A percentile compares a stretch with the other conserved stretches of the same genome.
Conservation (phyloP, 768 basidiomycete species). For the Pleurotus tuber-regium region DNA sequence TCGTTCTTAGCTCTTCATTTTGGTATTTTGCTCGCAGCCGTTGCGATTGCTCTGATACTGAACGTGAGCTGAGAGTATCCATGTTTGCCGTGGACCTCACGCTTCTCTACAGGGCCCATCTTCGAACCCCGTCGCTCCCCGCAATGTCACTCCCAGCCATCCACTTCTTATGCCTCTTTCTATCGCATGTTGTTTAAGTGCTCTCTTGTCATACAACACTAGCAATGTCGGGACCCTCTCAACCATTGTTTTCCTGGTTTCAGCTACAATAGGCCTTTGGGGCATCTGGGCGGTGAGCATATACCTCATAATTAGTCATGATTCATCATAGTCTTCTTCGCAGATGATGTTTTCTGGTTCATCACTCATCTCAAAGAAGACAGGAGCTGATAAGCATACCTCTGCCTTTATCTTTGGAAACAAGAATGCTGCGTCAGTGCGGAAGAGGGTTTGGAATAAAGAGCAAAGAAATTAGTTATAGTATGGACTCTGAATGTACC, state of each 20-base stretch:
- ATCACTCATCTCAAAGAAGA: conserved; percentile 58
- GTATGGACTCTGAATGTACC: too few species aligned
- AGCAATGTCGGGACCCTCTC: conserved; percentile 54
- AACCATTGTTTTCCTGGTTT: conserved; percentile 46
- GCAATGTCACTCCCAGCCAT: conserved; percentile 35
- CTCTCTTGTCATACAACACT: conserved; percentile 68
- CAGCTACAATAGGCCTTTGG: conserved; percentile 55
- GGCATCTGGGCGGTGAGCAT: conserved; percentile 69
- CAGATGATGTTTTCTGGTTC: conserved; percentile 65
- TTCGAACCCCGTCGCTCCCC: conserved; percentile 30
- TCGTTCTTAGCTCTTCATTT: conserved; percentile 66
- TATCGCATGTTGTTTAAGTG: conserved; percentile 47
- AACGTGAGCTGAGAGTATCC: conserved; percentile 41
- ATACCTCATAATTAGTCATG: conserved; percentile 7
- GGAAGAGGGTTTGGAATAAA: conserved; percentile 58
- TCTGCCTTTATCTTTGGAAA: conserved; percentile 81
- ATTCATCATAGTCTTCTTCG: not conserved
- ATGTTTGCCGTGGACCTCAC: conserved; percentile 8
- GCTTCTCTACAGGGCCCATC: conserved; percentile 40
- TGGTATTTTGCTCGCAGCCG: conserved; percentile 56
- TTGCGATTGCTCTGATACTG: conserved; percentile 55
- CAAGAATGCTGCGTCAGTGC: conserved; percentile 58
- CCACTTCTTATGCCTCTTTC: conserved; percentile 66
- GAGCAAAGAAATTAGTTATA: conserved; percentile 23
- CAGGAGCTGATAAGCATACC: conserved; percentile 81